These are phyloP conservation scores for Diplodia sapinea DNA, from an alignment of 2,329 filamentous ascomycete species.

Conservation along the genomic window DNA sequence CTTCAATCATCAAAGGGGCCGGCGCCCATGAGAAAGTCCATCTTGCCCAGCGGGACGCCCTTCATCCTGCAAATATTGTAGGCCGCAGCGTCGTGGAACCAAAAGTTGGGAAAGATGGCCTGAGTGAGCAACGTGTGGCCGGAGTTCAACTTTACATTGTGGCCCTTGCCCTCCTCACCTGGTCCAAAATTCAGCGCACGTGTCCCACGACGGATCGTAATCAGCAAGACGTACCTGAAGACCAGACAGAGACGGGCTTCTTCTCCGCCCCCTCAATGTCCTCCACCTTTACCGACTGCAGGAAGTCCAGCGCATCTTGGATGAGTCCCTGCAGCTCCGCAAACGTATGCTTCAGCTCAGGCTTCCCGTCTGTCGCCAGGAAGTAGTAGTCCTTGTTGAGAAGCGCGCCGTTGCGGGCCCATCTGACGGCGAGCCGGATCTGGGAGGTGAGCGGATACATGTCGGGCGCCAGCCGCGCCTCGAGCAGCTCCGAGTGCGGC, in stretches of 20 bases:
- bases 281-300: conserved; percentile 53
- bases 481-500: conserved; percentile 45
- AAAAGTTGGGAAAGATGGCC: conserved; percentile 65
- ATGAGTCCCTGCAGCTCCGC: conserved; percentile 57
- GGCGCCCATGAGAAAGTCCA: conserved; percentile 50
- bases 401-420: conserved; percentile 49
- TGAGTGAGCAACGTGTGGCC: conserved; percentile 50
- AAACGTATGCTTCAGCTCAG: conserved; percentile 57
- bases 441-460: conserved; percentile 60
- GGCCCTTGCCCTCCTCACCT: conserved; percentile 48
- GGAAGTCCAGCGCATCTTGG: conserved; percentile 53
- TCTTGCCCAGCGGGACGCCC: conserved; percentile 68
- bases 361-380: conserved; percentile 34
- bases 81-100: conserved; percentile 66
- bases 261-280: conserved; percentile 46
- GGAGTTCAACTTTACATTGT: conserved; percentile 45
- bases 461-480: conserved; percentile 54
- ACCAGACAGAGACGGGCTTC: background rate
- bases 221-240: background rate
- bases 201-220: background rate
- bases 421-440: conserved; percentile 53
- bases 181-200: background rate
- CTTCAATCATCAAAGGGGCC: background rate
- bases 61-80: conserved; percentile 67
- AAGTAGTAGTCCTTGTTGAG: conserved; percentile 43